Evolutionary conservation across 1,139 yeast species (phyloP).

Genomic region (Saccharomyces hybrid): DNA sequence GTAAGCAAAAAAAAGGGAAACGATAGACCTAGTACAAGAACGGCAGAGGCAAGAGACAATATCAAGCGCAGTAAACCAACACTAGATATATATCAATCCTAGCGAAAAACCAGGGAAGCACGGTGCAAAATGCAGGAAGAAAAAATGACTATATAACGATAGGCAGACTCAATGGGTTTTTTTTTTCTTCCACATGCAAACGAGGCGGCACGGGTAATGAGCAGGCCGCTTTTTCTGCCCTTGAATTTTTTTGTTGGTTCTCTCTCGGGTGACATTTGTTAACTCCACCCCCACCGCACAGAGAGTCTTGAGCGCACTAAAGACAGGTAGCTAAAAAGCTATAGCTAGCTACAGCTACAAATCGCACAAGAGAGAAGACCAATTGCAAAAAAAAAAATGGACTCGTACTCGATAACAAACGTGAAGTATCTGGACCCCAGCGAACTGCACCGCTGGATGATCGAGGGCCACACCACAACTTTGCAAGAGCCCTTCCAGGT

Average conservation of each 20-base stretch:
- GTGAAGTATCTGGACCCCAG: conserved; percentile 24
- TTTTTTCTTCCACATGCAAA: background rate
- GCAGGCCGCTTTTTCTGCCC: too few relatives aligned
- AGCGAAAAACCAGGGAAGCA: background rate
- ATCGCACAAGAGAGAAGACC: background rate
- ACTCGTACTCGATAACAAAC: conserved; percentile 11
- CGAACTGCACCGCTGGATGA: conserved; percentile 25
- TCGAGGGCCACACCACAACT: conserved; percentile 10
- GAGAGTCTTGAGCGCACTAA: too few relatives aligned
- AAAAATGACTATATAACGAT: background rate
- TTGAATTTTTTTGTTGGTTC: background rate
- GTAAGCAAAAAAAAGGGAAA: background rate
- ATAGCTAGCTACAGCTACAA: too few relatives aligned
- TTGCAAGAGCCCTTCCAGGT: conserved; percentile 42
- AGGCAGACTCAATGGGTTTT: background rate
- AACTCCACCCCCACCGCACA: too few relatives aligned
- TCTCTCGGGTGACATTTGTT: too few relatives aligned
- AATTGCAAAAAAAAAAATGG: background rate
- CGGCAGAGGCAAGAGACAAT: background rate
- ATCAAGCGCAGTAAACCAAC: background rate
- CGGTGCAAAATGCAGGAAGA: background rate
- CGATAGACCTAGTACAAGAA: background rate
- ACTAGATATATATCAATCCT: background rate
- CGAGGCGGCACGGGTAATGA: background rate
- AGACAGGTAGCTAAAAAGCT: too few relatives aligned